phyloP scores from a whole-genome alignment of 305 asterid genomes.

The Salvia sclarea region DNA sequence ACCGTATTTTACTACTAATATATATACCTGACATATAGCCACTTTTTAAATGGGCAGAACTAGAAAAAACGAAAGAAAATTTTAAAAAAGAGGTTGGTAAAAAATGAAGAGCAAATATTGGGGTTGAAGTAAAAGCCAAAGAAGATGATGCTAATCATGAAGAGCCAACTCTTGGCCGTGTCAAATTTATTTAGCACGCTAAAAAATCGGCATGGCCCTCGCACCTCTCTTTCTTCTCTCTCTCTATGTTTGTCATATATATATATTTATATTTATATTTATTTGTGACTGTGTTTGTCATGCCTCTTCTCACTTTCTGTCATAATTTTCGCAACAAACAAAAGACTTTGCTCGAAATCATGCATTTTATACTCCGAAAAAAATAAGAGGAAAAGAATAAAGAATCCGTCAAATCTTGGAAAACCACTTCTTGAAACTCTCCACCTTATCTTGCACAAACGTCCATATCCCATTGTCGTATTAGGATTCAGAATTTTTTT shows the following conservation, averaged over 20 bases:
- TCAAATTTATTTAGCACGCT: constrained; percentile 16
- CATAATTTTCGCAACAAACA: constrained; percentile 29
- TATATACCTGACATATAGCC: no score
- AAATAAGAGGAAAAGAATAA: neutral
- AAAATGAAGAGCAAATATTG: neutral
- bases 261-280: no score
- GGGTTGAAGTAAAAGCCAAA: constrained; percentile 26
- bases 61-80: neutral
- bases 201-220: constrained; percentile 17
- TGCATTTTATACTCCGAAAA: neutral
- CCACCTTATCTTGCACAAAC: constrained; percentile 23
- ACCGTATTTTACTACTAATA: neutral
- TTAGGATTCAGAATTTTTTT: neutral
- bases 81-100: neutral
- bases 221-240: neutral
- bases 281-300: neutral
- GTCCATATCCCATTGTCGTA: constrained; percentile 23
- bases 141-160: constrained; percentile 18
- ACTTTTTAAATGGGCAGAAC: neutral
- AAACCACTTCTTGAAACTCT: constrained; percentile 30
- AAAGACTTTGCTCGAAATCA: constrained; percentile 27
- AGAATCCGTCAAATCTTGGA: constrained; percentile 24
- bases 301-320: constrained; percentile 11
- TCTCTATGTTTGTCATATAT: no score
- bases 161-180: constrained; percentile 16